phyloP scores from a whole-genome alignment of 2,329 filamentous ascomycete genomes.

The Fusarium brevicatenulatum region DNA sequence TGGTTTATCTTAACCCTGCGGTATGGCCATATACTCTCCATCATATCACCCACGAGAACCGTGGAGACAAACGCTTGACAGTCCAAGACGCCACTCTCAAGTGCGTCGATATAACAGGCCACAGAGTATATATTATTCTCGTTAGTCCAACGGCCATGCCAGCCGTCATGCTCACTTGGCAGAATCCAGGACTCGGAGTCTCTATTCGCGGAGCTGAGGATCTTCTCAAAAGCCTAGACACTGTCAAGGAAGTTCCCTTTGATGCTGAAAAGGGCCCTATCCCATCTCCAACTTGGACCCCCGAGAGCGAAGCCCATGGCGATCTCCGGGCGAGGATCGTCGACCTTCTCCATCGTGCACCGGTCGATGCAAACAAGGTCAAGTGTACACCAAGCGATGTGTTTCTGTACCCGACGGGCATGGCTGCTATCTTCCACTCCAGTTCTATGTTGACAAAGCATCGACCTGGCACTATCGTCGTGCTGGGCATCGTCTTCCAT shows the following conservation, averaged over 20 bases:
- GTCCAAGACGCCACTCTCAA: slow-evolving; percentile 51
- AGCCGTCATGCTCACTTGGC: slow-evolving; percentile 57
- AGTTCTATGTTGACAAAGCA: slow-evolving; percentile 52
- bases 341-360: slow-evolving; percentile 54
- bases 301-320: slow-evolving; percentile 51
- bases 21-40: slow-evolving; percentile 45
- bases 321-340: slow-evolving; percentile 54
- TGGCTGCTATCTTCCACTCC: slow-evolving; percentile 60
- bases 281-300: slow-evolving; percentile 53
- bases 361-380: slow-evolving; percentile 45
- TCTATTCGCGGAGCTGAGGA: slow-evolving; percentile 57
- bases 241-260: slow-evolving; percentile 49
- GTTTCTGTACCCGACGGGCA: slow-evolving; percentile 64
- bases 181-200: slow-evolving; percentile 58
- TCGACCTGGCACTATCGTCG: slow-evolving; percentile 50
- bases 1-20: slow-evolving; percentile 48
- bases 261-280: slow-evolving; percentile 17
- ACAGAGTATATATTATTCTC: slow-evolving; percentile 57
- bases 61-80: slow-evolving; percentile 50
- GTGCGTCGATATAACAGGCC: slow-evolving; percentile 54
- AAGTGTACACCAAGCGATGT: slow-evolving; percentile 53
- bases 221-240: slow-evolving; percentile 52
- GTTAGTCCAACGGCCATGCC: slow-evolving; percentile 51
- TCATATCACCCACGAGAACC: slow-evolving; percentile 49
- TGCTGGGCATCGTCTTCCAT: slow-evolving; percentile 64